Conservation (phyloP, 768 basidiomycete species). For the Mycena kentingensis region DNA sequence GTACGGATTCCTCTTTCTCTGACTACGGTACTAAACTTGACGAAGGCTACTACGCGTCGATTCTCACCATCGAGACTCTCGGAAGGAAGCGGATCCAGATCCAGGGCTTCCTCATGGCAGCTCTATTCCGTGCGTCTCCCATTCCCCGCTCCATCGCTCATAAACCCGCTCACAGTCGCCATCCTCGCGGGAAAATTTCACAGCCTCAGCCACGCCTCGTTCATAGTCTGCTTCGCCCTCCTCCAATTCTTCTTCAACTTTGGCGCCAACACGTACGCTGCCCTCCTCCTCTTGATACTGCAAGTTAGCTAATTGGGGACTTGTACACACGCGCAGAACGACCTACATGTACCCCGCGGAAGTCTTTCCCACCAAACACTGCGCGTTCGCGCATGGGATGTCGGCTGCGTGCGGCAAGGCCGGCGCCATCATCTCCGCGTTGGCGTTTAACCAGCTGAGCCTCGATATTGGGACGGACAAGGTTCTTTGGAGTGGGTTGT, state of each 20-base stretch:
- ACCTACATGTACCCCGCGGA: slow-evolving; percentile 73
- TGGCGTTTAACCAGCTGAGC: slow-evolving; percentile 69
- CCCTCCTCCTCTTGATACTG: not conserved
- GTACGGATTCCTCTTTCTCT: slow-evolving; percentile 28
- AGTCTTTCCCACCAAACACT: slow-evolving; percentile 76
- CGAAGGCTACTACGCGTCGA: slow-evolving; percentile 66
- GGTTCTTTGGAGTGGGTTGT: slow-evolving; percentile 69
- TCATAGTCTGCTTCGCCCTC: slow-evolving; percentile 56
- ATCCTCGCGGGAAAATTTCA: slow-evolving; percentile 48
- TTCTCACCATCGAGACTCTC: slow-evolving; percentile 69
- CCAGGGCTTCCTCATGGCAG: slow-evolving; percentile 69
- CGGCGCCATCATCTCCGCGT: slow-evolving; percentile 76
- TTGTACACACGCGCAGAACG: slow-evolving; percentile 35
- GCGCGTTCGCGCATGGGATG: slow-evolving; percentile 72
- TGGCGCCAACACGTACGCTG: slow-evolving; percentile 64
- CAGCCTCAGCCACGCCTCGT: slow-evolving; percentile 41
- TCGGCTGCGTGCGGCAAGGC: slow-evolving; percentile 74
- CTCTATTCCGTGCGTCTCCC: slow-evolving; percentile 56
- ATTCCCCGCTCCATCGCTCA: too few species aligned
- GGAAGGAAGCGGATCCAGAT: slow-evolving; percentile 78
- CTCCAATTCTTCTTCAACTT: slow-evolving; percentile 80
- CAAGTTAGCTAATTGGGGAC: not conserved
- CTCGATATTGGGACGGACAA: slow-evolving; percentile 61
- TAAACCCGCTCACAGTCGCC: slow-evolving; percentile 3
- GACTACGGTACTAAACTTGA: not conserved